Percentiles rank a stretch among this genome's conserved stretches.
Conservation (phyloP, 305 asterid genomes). For the Euphrasia arctica region DNA sequence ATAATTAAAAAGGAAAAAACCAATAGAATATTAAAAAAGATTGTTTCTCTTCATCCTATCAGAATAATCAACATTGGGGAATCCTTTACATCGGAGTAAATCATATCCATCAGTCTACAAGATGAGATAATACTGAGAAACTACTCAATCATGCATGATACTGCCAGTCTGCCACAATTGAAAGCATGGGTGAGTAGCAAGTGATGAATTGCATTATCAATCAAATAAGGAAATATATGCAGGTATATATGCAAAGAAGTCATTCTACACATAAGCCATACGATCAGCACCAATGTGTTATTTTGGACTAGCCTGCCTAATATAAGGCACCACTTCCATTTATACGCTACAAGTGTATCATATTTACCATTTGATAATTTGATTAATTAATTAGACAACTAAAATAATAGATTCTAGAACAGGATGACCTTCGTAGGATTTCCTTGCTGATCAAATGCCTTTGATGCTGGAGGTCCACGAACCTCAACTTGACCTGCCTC, state of each 20-base stretch:
- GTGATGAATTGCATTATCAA: constrained; percentile 1
- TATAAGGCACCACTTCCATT: constrained; percentile 21
- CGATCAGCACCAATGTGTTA: constrained; percentile 15
- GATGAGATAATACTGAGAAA: constrained; percentile 1
- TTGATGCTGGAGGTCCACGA: constrained; percentile 91
- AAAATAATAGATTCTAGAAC: constrained; percentile 26
- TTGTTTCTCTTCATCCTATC: neutral
- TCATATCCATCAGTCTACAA: constrained; percentile 6
- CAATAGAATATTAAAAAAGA: neutral
- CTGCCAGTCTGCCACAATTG: constrained; percentile 1
- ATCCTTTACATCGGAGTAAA: constrained; percentile 5
- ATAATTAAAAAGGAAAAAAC: neutral
- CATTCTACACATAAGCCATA: constrained; percentile 13
- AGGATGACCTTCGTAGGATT: constrained; percentile 87
- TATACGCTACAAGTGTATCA: constrained; percentile 1
- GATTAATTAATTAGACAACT: constrained; percentile 15
- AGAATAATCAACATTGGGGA: neutral
- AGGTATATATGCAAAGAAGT: constrained; percentile 5
- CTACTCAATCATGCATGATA: constrained; percentile 10
- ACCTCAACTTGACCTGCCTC: constrained; percentile 72
- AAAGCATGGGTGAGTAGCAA: constrained; percentile 8
- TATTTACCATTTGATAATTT: constrained; percentile 4
- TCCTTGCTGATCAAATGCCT: constrained; percentile 84
- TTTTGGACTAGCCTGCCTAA: constrained; percentile 17
- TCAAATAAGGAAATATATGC: constrained; percentile 8